These are phyloP conservation scores for Ogataea angusta DNA, from an alignment of 805 yeast species.

Conservation along the genomic window DNA sequence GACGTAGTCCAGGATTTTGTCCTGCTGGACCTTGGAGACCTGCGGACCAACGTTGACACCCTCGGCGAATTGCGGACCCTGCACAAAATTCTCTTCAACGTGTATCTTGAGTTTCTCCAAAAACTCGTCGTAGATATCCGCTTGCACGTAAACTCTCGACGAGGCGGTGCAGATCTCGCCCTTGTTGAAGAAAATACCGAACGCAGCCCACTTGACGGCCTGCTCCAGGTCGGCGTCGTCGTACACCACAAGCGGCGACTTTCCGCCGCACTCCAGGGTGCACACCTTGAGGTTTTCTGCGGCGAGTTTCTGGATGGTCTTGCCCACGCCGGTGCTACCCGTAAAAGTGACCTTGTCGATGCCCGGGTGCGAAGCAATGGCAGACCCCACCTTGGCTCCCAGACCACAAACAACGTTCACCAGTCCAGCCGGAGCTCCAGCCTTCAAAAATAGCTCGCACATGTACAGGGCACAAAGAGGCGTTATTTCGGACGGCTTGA, in stretches of 20 bases:
- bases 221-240: constrained; percentile 78
- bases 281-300: constrained; percentile 85
- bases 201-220: constrained; percentile 71
- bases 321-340: constrained; percentile 72
- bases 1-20: constrained; percentile 73
- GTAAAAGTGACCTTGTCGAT: constrained; percentile 66
- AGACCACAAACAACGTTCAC: constrained; percentile 60
- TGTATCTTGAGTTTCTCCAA: constrained; percentile 54
- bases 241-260: constrained; percentile 87
- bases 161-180: constrained; percentile 98
- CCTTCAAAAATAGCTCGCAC: constrained; percentile 51
- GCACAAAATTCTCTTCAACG: constrained; percentile 52
- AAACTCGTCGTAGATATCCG: constrained; percentile 74
- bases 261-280: constrained; percentile 94
- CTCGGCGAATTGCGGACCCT: constrained; percentile 81
- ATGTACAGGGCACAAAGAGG: constrained; percentile 62
- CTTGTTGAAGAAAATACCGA: constrained; percentile 87
- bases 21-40: constrained; percentile 75
- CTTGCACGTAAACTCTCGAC: constrained; percentile 87
- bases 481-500: constrained; percentile 64
- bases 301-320: constrained; percentile 73
- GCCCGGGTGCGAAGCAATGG: constrained; percentile 53
- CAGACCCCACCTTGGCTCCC: constrained; percentile 59
- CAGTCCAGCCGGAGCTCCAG: constrained; percentile 65
- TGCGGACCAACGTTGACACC: constrained; percentile 89